Base-by-base conservation (phyloP, 495 filamentous ascomycete species). In the Bombardia bombarda region DNA sequence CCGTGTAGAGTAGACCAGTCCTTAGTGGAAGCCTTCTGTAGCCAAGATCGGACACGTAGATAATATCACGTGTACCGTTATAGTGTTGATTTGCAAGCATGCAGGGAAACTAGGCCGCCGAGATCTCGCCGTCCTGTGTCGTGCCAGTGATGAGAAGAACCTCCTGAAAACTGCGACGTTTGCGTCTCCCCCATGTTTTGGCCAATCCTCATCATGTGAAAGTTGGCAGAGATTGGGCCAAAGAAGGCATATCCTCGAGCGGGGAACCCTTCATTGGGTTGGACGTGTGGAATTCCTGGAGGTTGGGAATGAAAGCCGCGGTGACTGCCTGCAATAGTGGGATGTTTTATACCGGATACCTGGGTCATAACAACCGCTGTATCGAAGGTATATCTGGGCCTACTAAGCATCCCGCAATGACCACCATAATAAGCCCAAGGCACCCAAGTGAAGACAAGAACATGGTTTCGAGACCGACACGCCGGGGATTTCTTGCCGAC, bases 301-400 rank as follows among this genome's bases (percentile, higher is more conserved):
- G 41, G 41, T 22, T 19, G 38, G 13, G 6, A 21, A 14, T 25
- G 26, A 10, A 12, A 19, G 13, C 17, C 28, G 14, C 18, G 23
- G 32, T 20, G 4, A n/a, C 13, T 12, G 21, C 7, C 45, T 49
- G 46, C 30, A 43, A 53, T 51, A 53, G 22, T 43, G 42, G 38
- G 38, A 39, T 22, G 30, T 47, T 20, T 46, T 53, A 53, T 53
- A 40, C 51, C 47, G 36, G 17, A 24, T 32, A 40, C 43, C 49
- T 39, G 26, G 43, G 36, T 36, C 47, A 53, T 51, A 53, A 46
- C 46, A 47, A 42, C 14, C 38, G 20, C 22, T 45, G 42, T 46
- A 51, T 30, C 25, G 24, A 39, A 39, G 47, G 24, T 46, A 52
- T 52, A 50, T 43, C 33, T 25, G 22, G 22, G 39, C 43, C 25